These are phyloP conservation scores for Solanum gracilifrons DNA, from an alignment of 257 asterid species.

Conservation along the genomic window DNA sequence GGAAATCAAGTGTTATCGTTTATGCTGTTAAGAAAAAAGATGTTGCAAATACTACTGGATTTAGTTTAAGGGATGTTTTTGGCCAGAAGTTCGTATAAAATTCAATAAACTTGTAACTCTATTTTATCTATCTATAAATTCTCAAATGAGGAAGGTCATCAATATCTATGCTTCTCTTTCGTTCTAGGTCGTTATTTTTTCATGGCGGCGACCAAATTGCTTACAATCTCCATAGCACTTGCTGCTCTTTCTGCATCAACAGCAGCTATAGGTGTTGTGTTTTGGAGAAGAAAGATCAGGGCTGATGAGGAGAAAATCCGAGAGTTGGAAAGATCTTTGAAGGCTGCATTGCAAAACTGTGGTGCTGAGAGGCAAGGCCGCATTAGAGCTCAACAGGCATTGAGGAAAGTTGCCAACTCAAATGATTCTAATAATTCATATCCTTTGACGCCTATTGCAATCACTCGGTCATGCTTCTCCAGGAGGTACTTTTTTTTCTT, in stretches of 20 bases:
- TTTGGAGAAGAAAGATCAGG: conserved; percentile 32
- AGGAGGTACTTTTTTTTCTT: conserved; percentile 44
- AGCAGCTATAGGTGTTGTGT: conserved; percentile 27
- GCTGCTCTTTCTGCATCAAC: conserved; percentile 28
- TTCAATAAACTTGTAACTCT: neutral
- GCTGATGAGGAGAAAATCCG: conserved; percentile 27
- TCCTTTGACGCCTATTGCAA: conserved; percentile 86
- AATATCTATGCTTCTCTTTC: neutral
- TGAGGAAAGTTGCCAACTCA: conserved; percentile 45
- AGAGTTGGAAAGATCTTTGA: conserved; percentile 52
- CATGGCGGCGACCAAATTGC: conserved; percentile 25
- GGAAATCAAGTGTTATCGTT: neutral
- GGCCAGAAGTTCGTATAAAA: neutral
- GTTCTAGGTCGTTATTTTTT: neutral
- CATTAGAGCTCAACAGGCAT: conserved; percentile 81
- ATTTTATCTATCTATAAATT: neutral
- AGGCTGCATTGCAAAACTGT: conserved; percentile 48
- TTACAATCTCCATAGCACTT: conserved; percentile 17
- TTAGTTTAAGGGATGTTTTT: neutral
- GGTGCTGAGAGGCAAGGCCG: conserved; percentile 91
- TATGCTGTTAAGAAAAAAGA: neutral
- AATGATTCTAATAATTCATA: conserved; percentile 31
- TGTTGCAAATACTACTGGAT: neutral
- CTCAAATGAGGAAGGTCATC: neutral
- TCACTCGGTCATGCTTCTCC: conserved; percentile 72